Percentiles rank a stretch among this genome's conserved stretches.
phyloP scores from a whole-genome alignment of 2,329 filamentous ascomycete genomes.

The Hypoxylon sp. region DNA sequence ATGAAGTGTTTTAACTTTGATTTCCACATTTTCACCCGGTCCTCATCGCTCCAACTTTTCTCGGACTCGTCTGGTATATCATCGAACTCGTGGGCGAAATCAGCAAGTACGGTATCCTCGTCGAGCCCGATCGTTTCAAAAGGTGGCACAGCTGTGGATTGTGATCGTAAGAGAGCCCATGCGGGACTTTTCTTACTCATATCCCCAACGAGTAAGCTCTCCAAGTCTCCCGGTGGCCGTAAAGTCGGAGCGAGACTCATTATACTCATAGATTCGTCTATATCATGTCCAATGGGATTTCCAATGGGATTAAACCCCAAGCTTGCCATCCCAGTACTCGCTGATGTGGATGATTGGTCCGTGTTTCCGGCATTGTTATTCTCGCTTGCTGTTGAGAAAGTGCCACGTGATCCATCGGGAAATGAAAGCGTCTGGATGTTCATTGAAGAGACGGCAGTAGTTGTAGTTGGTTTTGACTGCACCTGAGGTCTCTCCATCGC shows the following conservation, averaged over 20 bases:
- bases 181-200: slow-evolving; percentile 76
- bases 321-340: slow-evolving; percentile 39
- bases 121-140: slow-evolving; percentile 69
- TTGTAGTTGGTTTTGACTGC: slow-evolving; percentile 84
- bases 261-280: slow-evolving; percentile 76
- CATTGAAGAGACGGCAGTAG: slow-evolving; percentile 86
- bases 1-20: slow-evolving; percentile 97
- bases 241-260: slow-evolving; percentile 76
- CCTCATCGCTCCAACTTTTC: slow-evolving; percentile 65
- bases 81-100: slow-evolving; percentile 85
- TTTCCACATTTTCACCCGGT: slow-evolving; percentile 82
- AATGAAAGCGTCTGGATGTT: slow-evolving; percentile 85
- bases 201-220: slow-evolving; percentile 84
- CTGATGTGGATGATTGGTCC: slow-evolving; percentile 55
- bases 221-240: slow-evolving; percentile 78
- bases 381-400: slow-evolving; percentile 65
- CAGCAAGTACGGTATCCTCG: slow-evolving; percentile 67
- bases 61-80: slow-evolving; percentile 72
- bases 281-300: slow-evolving; percentile 60
- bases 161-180: slow-evolving; percentile 76
- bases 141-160: slow-evolving; percentile 71
- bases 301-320: slow-evolving; percentile 51
- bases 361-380: slow-evolving; percentile 50
- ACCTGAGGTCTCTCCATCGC: slow-evolving; percentile 57
- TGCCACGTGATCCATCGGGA: slow-evolving; percentile 77